Conservation (phyloP, 176 grass and related monocot genomes). For the Hordeum marinum region DNA sequence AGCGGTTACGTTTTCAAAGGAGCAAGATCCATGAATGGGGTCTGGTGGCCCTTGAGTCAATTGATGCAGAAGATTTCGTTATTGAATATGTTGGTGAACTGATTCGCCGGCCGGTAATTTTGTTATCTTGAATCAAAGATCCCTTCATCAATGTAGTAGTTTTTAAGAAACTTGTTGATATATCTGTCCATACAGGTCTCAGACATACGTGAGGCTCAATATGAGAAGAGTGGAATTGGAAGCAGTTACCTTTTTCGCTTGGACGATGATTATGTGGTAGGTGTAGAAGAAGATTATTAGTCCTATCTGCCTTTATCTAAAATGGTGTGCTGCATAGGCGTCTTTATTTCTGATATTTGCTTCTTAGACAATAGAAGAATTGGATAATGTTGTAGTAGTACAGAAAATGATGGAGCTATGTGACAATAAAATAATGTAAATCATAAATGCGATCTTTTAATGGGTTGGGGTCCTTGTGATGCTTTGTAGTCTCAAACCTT, state of each 20-base stretch:
- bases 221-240: conserved; percentile 92
- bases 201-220: conserved; percentile 78
- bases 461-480: neutral
- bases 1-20: conserved; percentile 85
- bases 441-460: neutral
- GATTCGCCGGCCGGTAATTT: conserved; percentile 68
- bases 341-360: neutral
- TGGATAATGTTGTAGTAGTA: conserved; percentile 1
- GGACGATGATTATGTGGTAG: conserved; percentile 93
- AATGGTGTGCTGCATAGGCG: neutral
- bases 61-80: conserved; percentile 94
- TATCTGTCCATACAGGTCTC: conserved; percentile 60
- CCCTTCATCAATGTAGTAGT: conserved; percentile 9
- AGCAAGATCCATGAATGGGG: conserved; percentile 99
- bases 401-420: neutral
- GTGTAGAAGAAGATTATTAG: conserved; percentile 38
- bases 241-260: conserved; percentile 97
- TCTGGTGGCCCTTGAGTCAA: conserved; percentile 84
- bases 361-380: conserved; percentile 9
- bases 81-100: conserved; percentile 98
- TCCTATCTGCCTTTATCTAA: neutral
- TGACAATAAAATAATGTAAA: neutral
- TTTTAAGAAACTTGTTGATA: conserved; percentile 9
- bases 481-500: neutral
- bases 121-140: conserved; percentile 32